These are phyloP conservation scores for Cutaneotrichosporon daszewskae DNA, from an alignment of 1,284 basidiomycete species.

Conservation along the genomic window DNA sequence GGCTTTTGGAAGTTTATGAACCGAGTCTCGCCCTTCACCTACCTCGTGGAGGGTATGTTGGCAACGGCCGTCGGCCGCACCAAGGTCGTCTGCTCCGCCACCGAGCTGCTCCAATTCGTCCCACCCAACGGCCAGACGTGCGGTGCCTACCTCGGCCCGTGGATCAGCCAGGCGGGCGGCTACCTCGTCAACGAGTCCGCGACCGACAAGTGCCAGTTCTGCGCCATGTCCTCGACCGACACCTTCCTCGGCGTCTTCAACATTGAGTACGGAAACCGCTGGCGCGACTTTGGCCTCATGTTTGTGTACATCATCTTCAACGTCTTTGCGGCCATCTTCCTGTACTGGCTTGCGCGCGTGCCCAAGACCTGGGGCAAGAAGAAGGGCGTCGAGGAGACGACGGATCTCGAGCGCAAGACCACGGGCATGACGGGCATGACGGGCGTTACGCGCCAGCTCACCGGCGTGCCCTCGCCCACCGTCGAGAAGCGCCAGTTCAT, in stretches of 20 bases:
- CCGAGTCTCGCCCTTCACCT: constrained; percentile 66
- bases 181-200: constrained; percentile 37
- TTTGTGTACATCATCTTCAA: constrained; percentile 63
- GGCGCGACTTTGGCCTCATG: constrained; percentile 62
- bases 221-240: constrained; percentile 53
- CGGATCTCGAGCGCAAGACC: constrained; percentile 11
- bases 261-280: constrained; percentile 55
- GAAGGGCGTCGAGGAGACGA: constrained; percentile 3
- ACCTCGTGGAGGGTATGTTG: constrained; percentile 48
- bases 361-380: constrained; percentile 19
- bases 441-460: constrained; percentile 7
- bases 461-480: not conserved
- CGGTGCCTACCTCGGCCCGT: constrained; percentile 43
- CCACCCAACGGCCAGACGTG: constrained; percentile 48
- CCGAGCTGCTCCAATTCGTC: constrained; percentile 45
- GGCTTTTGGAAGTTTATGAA: constrained; percentile 81
- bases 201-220: constrained; percentile 44
- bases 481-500: not conserved
- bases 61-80: constrained; percentile 54
- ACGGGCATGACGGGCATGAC: constrained; percentile 7
- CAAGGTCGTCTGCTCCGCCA: constrained; percentile 43
- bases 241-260: constrained; percentile 57
- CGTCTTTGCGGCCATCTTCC: constrained; percentile 31
- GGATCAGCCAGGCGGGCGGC: constrained; percentile 39
- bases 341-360: constrained; percentile 45